A percentile compares a stretch with the other conserved stretches of the same genome.
Evolutionary conservation across 169 alveolate genomes (phyloP).

Genomic region (Eimeria acervulina): DNA sequence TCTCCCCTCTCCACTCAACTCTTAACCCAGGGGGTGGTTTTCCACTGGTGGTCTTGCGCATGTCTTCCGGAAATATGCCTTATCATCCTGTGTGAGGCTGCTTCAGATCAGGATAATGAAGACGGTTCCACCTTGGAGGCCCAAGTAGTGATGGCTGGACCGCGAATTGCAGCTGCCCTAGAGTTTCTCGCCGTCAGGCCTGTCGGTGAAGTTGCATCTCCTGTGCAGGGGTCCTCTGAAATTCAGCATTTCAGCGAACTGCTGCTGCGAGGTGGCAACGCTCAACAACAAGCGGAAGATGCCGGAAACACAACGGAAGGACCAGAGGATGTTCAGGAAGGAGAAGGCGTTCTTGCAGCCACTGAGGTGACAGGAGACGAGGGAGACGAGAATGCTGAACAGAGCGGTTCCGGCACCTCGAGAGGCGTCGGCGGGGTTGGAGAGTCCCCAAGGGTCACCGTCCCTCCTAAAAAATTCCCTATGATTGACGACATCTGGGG

Average conservation of each 20-base stretch:
- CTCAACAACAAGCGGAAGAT: neutral
- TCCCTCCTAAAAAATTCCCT: slow-evolving; percentile 13
- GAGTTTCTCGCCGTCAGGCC: slow-evolving; percentile 55
- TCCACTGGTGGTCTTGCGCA: neutral
- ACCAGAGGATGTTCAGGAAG: neutral
- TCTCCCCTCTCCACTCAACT: neutral
- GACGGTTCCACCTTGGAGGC: slow-evolving; percentile 36
- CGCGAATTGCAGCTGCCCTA: slow-evolving; percentile 55
- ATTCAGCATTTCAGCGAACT: slow-evolving; percentile 49
- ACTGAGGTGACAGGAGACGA: neutral
- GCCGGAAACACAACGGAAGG: neutral
- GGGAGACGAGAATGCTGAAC: neutral
- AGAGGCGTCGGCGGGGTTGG: neutral
- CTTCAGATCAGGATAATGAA: slow-evolving; percentile 40
- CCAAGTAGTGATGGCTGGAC: slow-evolving; percentile 69
- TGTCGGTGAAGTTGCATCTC: slow-evolving; percentile 58
- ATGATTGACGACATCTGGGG: slow-evolving; percentile 71
- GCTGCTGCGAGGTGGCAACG: slow-evolving; percentile 14
- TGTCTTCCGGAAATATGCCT: neutral
- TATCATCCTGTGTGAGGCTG: neutral
- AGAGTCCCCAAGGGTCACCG: neutral
- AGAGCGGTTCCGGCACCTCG: neutral
- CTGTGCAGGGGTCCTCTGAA: slow-evolving; percentile 64
- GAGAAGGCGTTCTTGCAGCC: neutral
- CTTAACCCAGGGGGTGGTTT: neutral